Evolutionary conservation across 78 protist genomes (phyloP).

Genomic region (Acrasis kona): DNA sequence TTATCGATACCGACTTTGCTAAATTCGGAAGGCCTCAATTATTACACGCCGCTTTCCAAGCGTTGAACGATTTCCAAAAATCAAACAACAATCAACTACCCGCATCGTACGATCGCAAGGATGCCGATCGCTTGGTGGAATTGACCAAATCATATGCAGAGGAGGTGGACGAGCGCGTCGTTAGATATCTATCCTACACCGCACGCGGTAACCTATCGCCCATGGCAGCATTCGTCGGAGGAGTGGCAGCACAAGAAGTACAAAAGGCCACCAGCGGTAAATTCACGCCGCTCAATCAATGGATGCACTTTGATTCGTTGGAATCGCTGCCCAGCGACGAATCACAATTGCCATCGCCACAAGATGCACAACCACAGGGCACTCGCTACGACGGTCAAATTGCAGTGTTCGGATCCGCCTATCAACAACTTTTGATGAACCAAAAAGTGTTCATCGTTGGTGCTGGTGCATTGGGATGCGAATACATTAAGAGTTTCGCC

Average conservation of each 20-base stretch:
- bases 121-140: background rate
- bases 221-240: slow-evolving; percentile 39
- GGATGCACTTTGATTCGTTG: slow-evolving; percentile 33
- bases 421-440: slow-evolving; percentile 7
- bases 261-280: slow-evolving; percentile 46
- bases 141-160: background rate
- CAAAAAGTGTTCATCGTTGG: slow-evolving; percentile 75
- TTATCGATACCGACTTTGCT: background rate
- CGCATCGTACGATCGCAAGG: background rate
- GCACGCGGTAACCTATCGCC: slow-evolving; percentile 16
- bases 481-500: slow-evolving; percentile 84
- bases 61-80: background rate
- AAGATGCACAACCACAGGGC: background rate
- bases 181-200: background rate
- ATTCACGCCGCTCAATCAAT: slow-evolving; percentile 51
- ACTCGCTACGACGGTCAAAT: slow-evolving; percentile 49
- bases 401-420: slow-evolving; percentile 23
- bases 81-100: background rate
- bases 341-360: background rate
- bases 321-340: slow-evolving; percentile 21
- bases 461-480: slow-evolving; percentile 99
- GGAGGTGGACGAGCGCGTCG: background rate
- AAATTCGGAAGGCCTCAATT: slow-evolving; percentile 13
- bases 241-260: slow-evolving; percentile 59
- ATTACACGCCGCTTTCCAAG: slow-evolving; percentile 11